Evolutionary conservation across 2,329 filamentous ascomycete genomes (phyloP), one percentile per base, ranked within the genome.

Genomic region (Ascochyta fabae): DNA sequence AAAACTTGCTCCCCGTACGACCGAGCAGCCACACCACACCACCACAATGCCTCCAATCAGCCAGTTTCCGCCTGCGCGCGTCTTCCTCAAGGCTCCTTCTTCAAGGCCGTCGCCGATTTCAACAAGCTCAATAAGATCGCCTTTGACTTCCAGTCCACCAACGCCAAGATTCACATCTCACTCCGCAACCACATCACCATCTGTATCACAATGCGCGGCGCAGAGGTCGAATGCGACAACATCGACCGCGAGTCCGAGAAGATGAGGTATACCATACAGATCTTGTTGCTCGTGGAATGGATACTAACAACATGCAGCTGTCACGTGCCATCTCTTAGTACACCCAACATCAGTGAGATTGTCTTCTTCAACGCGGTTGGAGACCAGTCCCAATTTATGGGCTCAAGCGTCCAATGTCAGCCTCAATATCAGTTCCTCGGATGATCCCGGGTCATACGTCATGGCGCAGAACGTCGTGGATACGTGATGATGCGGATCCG

Each of bases 61-160:
- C 58, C 66, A 69, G 60, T 68, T 70, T 38, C 67, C 67, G 10
- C 66, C 67, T 26, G 67, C 67, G 9, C 61, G 67, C 24, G 66
- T 68, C 58, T 70, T 68, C 38, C 49, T 70, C 38, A 68, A 70
- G 49, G 55, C 52, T 6, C 45, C 53, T 43, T 22, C 56, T 33
- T 48, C 51, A 22, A 59, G 46, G 35, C 48, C 53, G 22, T 31
- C 47, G 8, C 31, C 42, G 2, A 23, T 51, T 3, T 51, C 47
- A 0, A 51, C 47, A 38, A 51, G 33, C 38, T 47, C 53, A 1
- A 56, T 56, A 22, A 56, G 53, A 51, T 56, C 53, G 33, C 53
- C 53, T 34, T n/a, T 42, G 31, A 9, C 47, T 7, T 56, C 53
- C 3, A 43, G 47, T 24, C 53, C 53, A 29, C 53, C 47, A 6